Percentiles rank a stretch among this genome's conserved stretches.
Evolutionary conservation across 2,329 filamentous ascomycete genomes (phyloP).

Genomic region (Endothia cerciana): DNA sequence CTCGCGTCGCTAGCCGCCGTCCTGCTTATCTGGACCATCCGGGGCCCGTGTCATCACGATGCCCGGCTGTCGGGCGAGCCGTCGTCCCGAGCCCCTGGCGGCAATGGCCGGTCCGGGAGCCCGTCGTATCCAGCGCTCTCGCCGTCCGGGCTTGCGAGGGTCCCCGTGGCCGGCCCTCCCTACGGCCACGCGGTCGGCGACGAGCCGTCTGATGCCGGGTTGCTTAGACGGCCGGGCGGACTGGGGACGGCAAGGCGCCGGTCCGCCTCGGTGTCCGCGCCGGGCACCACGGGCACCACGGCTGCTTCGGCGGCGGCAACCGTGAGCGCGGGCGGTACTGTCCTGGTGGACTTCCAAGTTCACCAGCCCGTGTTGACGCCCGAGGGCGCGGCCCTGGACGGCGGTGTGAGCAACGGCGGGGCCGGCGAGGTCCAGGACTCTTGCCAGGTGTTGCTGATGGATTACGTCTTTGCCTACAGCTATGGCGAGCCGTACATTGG

Average conservation of each 20-base stretch:
- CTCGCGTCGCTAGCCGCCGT: slow-evolving; percentile 12
- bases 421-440: slow-evolving; percentile 35
- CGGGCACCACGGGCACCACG: slow-evolving; percentile 27
- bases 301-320: slow-evolving; percentile 29
- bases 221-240: not conserved
- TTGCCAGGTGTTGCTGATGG: slow-evolving; percentile 66
- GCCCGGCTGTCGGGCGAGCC: not conserved
- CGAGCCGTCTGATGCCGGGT: not conserved
- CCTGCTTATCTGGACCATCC: not conserved
- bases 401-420: slow-evolving; percentile 37
- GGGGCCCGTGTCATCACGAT: slow-evolving; percentile 14
- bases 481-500: slow-evolving; percentile 77
- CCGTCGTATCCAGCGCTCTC: not conserved
- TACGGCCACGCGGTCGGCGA: not conserved
- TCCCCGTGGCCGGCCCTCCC: not conserved
- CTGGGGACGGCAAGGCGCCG: slow-evolving; percentile 17
- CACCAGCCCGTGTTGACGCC: slow-evolving; percentile 66
- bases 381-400: slow-evolving; percentile 43
- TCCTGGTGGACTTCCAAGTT: slow-evolving; percentile 70
- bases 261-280: slow-evolving; percentile 6
- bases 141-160: slow-evolving; percentile 4
- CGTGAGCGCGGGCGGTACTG: slow-evolving; percentile 35
- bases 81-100: too few species aligned
- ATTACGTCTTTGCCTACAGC: slow-evolving; percentile 71
- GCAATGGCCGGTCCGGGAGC: not conserved